Evolutionary conservation across 1,139 yeast genomes (phyloP).

Genomic region (Lodderomyces margitis): DNA sequence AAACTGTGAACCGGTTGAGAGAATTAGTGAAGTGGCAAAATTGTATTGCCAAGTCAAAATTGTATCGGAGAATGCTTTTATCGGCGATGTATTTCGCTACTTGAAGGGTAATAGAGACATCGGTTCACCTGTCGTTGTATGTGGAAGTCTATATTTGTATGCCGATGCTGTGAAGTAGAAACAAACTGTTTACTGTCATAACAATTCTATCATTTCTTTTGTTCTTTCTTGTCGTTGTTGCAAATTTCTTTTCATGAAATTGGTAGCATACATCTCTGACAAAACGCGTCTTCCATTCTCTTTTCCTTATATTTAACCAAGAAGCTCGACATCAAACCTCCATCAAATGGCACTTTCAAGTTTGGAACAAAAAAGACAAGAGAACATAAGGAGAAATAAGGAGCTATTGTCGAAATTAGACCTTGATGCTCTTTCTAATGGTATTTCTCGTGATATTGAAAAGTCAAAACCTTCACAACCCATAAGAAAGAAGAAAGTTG

Average conservation of each 20-base stretch:
- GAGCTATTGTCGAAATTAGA: slow-evolving; percentile 39
- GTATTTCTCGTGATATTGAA: slow-evolving; percentile 28
- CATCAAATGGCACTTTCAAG: slow-evolving; percentile 39
- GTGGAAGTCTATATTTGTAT: slow-evolving; percentile 79
- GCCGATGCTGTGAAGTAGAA: slow-evolving; percentile 46
- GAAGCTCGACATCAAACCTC: background rate
- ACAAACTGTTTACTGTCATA: too few relatives aligned
- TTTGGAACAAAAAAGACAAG: slow-evolving; percentile 69
- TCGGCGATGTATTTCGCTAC: slow-evolving; percentile 18
- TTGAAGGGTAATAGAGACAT: slow-evolving; percentile 20
- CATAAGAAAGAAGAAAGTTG: slow-evolving; percentile 12
- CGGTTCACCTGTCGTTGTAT: slow-evolving; percentile 48
- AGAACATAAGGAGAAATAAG: slow-evolving; percentile 42
- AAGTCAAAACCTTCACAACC: slow-evolving; percentile 13
- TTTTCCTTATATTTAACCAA: too few relatives aligned
- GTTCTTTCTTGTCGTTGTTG: too few relatives aligned
- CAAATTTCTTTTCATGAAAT: too few relatives aligned
- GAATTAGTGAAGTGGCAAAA: slow-evolving; percentile 8
- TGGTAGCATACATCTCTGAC: too few relatives aligned
- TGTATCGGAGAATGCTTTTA: slow-evolving; percentile 10
- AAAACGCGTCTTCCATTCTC: too few relatives aligned
- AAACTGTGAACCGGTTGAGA: slow-evolving; percentile 39
- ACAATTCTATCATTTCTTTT: too few relatives aligned
- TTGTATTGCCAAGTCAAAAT: slow-evolving; percentile 24
- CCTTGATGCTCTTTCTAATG: slow-evolving; percentile 33